A percentile compares a stretch with the other conserved stretches of the same genome.
Evolutionary conservation across 2,329 filamentous ascomycete species (phyloP).

Genomic region (Ambrosiella beaveri): DNA sequence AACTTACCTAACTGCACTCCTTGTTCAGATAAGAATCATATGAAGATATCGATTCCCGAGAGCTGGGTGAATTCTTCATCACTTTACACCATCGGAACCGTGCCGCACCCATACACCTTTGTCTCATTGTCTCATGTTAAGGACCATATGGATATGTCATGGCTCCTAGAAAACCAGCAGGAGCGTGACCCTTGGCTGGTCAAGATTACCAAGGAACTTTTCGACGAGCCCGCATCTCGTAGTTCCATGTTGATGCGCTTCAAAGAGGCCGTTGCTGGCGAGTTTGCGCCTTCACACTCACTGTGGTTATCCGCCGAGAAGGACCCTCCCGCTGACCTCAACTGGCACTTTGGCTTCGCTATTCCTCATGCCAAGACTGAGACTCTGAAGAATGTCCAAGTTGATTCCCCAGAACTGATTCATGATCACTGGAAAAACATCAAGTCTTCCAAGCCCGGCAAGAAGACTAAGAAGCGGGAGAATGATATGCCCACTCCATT

Average conservation of each 20-base stretch:
- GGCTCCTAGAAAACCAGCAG: conserved; percentile 46
- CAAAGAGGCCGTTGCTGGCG: conserved; percentile 65
- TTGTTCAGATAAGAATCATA: conserved; percentile 47
- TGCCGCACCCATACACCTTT: conserved; percentile 83
- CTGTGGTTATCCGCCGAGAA: conserved; percentile 68
- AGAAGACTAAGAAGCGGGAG: conserved; percentile 3
- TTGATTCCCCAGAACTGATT: conserved; percentile 30
- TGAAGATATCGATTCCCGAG: conserved; percentile 49
- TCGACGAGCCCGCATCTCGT: conserved; percentile 30
- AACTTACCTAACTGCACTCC: conserved; percentile 58
- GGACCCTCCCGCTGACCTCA: conserved; percentile 49
- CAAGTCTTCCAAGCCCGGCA: background rate
- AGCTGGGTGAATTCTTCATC: conserved; percentile 54
- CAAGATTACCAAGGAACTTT: conserved; percentile 50
- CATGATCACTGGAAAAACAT: conserved; percentile 7
- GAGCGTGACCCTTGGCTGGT: conserved; percentile 64
- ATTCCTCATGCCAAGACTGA: conserved; percentile 37
- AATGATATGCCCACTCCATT: background rate
- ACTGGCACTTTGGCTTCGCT: conserved; percentile 80
- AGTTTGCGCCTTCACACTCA: conserved; percentile 38
- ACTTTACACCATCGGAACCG: conserved; percentile 66
- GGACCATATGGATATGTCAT: conserved; percentile 41
- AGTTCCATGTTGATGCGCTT: conserved; percentile 52
- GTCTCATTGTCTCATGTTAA: conserved; percentile 48
- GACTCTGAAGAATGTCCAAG: conserved; percentile 11